phyloP scores from a whole-genome alignment of 2,329 filamentous ascomycete genomes.

The Aspergillus sp. region DNA sequence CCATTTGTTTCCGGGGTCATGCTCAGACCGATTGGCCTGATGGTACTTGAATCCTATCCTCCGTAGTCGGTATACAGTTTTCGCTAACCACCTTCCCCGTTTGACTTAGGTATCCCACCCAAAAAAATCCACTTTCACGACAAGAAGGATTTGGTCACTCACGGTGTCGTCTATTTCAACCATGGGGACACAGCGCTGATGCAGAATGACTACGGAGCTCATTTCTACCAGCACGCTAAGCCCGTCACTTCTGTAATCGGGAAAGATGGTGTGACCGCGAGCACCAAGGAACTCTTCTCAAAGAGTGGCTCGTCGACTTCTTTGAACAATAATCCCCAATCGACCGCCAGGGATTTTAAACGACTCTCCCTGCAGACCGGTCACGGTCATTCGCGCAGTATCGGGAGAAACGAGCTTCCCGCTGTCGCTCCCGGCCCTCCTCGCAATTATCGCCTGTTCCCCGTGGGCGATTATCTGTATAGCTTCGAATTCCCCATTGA shows the following conservation, averaged over 20 bases:
- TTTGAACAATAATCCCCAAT: slow-evolving; percentile 35
- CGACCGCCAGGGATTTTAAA: slow-evolving; percentile 47
- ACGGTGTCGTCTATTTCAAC: slow-evolving; percentile 90
- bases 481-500: slow-evolving; percentile 78
- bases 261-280: slow-evolving; percentile 25
- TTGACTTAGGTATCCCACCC: slow-evolving; percentile 63
- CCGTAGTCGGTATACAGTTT: not conserved
- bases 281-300: slow-evolving; percentile 31
- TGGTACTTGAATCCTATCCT: slow-evolving; percentile 37
- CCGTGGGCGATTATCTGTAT: slow-evolving; percentile 64
- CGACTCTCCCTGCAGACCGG: slow-evolving; percentile 70
- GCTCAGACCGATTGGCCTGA: slow-evolving; percentile 94
- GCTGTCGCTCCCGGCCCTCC: slow-evolving; percentile 52
- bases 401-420: slow-evolving; percentile 66
- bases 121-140: slow-evolving; percentile 76
- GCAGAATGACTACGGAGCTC: slow-evolving; percentile 56
- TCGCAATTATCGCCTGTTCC: slow-evolving; percentile 80
- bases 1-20: slow-evolving; percentile 74
- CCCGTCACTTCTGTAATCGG: slow-evolving; percentile 19
- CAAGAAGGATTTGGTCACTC: slow-evolving; percentile 75
- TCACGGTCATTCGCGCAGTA: slow-evolving; percentile 73
- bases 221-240: slow-evolving; percentile 50
- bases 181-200: slow-evolving; percentile 32
- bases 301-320: slow-evolving; percentile 34
- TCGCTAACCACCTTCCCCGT: slow-evolving; percentile 1